These are phyloP conservation scores for Pterocarpus macrocarpus DNA, from an alignment of 306 rosid species.

Conservation along the genomic window DNA sequence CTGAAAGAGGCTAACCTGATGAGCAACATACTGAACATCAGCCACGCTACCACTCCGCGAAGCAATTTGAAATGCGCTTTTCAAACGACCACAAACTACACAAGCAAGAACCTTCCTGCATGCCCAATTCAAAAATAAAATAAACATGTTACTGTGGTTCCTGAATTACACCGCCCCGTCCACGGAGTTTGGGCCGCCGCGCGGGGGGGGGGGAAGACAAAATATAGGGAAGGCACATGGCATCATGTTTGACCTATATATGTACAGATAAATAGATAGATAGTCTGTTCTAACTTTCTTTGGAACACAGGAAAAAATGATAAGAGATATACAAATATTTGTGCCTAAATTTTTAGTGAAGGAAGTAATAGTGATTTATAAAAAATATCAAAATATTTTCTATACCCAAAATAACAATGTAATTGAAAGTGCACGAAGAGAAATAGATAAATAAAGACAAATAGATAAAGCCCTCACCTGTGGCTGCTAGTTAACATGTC, in stretches of 20 bases:
- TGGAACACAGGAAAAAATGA: slow-evolving; percentile 16
- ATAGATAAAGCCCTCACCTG: slow-evolving; percentile 59
- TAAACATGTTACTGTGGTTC: slow-evolving; percentile 26
- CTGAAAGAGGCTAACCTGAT: slow-evolving; percentile 73
- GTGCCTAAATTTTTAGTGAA: neutral
- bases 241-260: neutral
- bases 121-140: slow-evolving; percentile 47
- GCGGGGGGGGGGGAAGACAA: too few relatives aligned
- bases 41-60: slow-evolving; percentile 99
- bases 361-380: slow-evolving; percentile 1
- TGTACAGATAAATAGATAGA: neutral
- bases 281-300: neutral
- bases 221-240: slow-evolving; percentile 20
- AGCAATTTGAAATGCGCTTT: slow-evolving; percentile 99
- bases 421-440: slow-evolving; percentile 21
- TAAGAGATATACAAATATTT: neutral
- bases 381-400: neutral
- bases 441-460: neutral
- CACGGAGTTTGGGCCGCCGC: too few relatives aligned
- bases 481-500: slow-evolving; percentile 99
- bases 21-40: slow-evolving; percentile 98
- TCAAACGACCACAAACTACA: slow-evolving; percentile 97
- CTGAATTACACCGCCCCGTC: neutral
- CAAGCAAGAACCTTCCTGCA: slow-evolving; percentile 99
- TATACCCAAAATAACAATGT: slow-evolving; percentile 5